Percentiles rank a stretch among this genome's conserved stretches.
Conservation (phyloP, 2,329 filamentous ascomycete genomes). For the Nothophoma quercina region DNA sequence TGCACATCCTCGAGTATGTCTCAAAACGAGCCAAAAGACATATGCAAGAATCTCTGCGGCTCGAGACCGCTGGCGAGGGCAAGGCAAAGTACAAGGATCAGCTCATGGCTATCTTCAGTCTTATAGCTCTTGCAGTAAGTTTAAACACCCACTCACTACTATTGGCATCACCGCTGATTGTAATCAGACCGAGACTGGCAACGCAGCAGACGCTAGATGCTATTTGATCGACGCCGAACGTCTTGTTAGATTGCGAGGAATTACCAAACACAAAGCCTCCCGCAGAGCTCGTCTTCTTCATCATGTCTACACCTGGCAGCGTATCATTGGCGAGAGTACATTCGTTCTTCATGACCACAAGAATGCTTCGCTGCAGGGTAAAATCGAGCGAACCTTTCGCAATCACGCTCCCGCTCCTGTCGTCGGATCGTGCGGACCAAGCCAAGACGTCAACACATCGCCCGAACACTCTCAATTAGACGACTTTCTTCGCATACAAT, state of each 20-base stretch:
- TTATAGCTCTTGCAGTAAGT: slow-evolving; percentile 26
- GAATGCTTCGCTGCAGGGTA: slow-evolving; percentile 13
- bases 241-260: slow-evolving; percentile 51
- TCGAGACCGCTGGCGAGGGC: slow-evolving; percentile 15
- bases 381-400: slow-evolving; percentile 14
- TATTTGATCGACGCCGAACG: slow-evolving; percentile 56
- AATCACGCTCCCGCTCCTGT: slow-evolving; percentile 1
- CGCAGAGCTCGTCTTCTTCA: slow-evolving; percentile 55
- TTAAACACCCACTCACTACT: background rate
- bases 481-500: slow-evolving; percentile 51
- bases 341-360: slow-evolving; percentile 38
- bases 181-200: slow-evolving; percentile 20
- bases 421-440: slow-evolving; percentile 14
- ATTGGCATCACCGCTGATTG: background rate
- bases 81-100: slow-evolving; percentile 31
- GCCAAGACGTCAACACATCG: slow-evolving; percentile 15
- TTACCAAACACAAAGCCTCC: slow-evolving; percentile 50
- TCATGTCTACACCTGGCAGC: slow-evolving; percentile 34
- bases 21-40: slow-evolving; percentile 19
- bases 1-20: slow-evolving; percentile 17
- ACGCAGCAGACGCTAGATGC: slow-evolving; percentile 42
- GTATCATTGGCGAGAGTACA: slow-evolving; percentile 38
- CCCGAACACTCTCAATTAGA: slow-evolving; percentile 45
- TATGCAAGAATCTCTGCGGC: slow-evolving; percentile 23
- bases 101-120: slow-evolving; percentile 25